A percentile compares a stretch with the other conserved stretches of the same genome.
Conservation (phyloP, 1,139 yeast species). For the Suhomyces chickasaworum region DNA sequence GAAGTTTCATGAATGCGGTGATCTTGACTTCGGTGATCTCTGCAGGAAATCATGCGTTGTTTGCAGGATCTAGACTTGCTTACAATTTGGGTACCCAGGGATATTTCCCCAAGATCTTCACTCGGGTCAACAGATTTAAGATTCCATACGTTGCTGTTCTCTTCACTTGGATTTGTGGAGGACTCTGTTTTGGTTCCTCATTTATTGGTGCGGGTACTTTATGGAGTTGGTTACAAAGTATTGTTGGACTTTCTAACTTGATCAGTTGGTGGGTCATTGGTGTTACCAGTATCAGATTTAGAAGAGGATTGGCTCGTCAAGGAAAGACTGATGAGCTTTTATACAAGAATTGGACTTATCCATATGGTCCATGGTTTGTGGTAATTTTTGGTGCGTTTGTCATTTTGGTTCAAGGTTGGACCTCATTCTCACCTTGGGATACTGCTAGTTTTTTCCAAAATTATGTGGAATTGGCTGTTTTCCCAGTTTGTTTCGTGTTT, state of each 20-base stretch:
- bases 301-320: conserved; percentile 40
- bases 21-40: conserved; percentile 47
- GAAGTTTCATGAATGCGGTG: conserved; percentile 48
- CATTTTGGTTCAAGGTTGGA: conserved; percentile 50
- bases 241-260: conserved; percentile 48
- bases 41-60: conserved; percentile 50
- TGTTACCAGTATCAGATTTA: conserved; percentile 41
- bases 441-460: conserved; percentile 37
- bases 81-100: conserved; percentile 45
- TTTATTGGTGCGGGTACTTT: conserved; percentile 47
- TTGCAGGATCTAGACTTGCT: conserved; percentile 47
- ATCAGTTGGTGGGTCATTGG: conserved; percentile 48
- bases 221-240: conserved; percentile 48
- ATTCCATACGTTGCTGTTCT: conserved; percentile 45
- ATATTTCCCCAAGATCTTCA: conserved; percentile 40
- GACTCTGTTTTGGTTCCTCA: conserved; percentile 46
- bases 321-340: conserved; percentile 38
- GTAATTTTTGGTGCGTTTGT: conserved; percentile 38
- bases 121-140: conserved; percentile 36
- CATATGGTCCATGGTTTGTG: conserved; percentile 45
- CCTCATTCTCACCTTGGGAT: conserved; percentile 54
- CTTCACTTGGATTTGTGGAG: conserved; percentile 45
- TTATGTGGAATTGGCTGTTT: conserved; percentile 42
- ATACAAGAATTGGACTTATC: conserved; percentile 45
- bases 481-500: conserved; percentile 36